Evolutionary conservation across 2,329 filamentous ascomycete genomes (phyloP), one percentile per base, ranked within the genome.

Genomic region (Epichloe amarillans): DNA sequence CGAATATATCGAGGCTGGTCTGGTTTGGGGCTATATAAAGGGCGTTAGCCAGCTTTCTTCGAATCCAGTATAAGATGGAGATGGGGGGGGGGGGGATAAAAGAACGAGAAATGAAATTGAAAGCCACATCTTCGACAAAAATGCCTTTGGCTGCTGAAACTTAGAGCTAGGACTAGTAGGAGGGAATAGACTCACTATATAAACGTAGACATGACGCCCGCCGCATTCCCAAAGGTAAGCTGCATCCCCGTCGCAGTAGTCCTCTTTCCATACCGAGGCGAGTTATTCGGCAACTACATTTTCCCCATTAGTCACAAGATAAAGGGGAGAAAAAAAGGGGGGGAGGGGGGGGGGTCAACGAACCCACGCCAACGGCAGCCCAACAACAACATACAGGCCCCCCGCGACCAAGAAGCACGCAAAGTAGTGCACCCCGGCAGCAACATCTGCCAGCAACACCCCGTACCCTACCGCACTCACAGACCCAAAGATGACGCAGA

Each of bases 351-450:
- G 19, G 5, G 5, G 5, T 46, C 11, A 8, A 59, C 62, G 54
- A 53, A 69, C 66, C 76, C 76, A 80, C 37, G 76, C 75, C n/a
- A 80, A 60, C 4, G 76, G 76, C 52, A 80, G 55, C 0, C 76
- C 75, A 4, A 79, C 75, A 3, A 75, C 64, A 23, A 78, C 69
- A 57, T 90, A 91, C 3, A 91, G 62, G 0, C 86, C 0, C 86
- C 80, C 74, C 0, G 86, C 85, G 0, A 89, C 78, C n/a, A 91
- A 68, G 63, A 89, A 84, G 54, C 84, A 88, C 56, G 69, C 86
- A 56, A 86, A 84, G 59, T 88, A 90, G 56, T 84, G 83, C 6
- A 81, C 84, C 0, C 78, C 80, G 0, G 77, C 71, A 1, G 76
- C 65, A 2, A 73, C 69, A 46, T 82, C 69, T 1, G 81, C 77